These are phyloP conservation scores for Colletotrichum sp. DNA, from an alignment of 2,329 filamentous ascomycete species.

Conservation along the genomic window DNA sequence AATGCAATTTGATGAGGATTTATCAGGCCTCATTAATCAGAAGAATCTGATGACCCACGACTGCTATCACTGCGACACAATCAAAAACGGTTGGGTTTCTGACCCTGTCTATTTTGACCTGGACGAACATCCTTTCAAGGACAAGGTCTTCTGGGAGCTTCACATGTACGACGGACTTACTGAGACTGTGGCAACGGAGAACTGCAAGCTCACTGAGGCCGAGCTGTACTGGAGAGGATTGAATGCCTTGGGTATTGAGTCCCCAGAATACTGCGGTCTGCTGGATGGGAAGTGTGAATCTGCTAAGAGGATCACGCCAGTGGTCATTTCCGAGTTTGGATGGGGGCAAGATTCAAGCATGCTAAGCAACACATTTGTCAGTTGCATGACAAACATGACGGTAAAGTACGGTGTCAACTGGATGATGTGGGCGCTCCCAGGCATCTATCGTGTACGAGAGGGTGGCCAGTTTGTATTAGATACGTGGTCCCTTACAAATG, in stretches of 20 bases:
- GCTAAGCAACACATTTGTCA: background rate
- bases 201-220: constrained; percentile 52
- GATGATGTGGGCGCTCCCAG: background rate
- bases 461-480: background rate
- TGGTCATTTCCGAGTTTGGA: background rate
- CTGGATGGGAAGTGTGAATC: background rate
- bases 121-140: background rate
- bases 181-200: constrained; percentile 47
- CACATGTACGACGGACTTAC: constrained; percentile 22
- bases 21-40: background rate
- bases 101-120: background rate
- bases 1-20: background rate
- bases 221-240: constrained; percentile 54
- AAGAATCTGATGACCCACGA: background rate
- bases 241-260: constrained; percentile 47
- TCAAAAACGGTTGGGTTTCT: background rate
- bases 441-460: background rate
- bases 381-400: background rate
- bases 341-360: background rate
- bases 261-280: constrained; percentile 31
- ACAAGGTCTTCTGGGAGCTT: background rate
- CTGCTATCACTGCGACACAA: background rate
- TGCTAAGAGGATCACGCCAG: background rate
- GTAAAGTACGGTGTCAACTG: background rate
- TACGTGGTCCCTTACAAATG: constrained; percentile 34